A percentile compares a stretch with the other conserved stretches of the same genome.
These are phyloP conservation scores for Solanum hybrid DNA, from an alignment of 305 asterid genomes.

Conservation along the genomic window DNA sequence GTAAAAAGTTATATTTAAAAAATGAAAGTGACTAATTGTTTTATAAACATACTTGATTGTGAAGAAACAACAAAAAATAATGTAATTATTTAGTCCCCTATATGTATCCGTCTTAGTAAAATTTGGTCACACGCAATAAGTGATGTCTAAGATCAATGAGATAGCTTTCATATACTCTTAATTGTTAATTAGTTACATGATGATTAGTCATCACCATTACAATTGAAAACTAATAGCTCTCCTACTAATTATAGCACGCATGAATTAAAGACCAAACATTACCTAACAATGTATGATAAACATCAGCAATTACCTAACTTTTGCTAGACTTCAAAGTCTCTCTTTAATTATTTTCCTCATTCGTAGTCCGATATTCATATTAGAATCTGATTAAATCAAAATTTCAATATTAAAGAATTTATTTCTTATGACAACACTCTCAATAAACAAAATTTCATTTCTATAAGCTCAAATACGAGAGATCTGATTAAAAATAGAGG, in stretches of 20 bases:
- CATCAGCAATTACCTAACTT: not conserved
- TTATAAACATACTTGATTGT: not conserved
- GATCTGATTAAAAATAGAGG: not conserved
- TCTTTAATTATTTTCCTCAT: not conserved
- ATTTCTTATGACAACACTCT: not conserved
- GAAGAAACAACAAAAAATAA: not conserved
- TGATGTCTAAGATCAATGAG: not conserved
- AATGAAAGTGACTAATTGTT: not conserved
- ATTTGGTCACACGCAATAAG: not conserved
- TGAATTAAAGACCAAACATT: not conserved
- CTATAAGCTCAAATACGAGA: accelerated
- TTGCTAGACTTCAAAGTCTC: not conserved
- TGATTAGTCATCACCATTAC: conserved; percentile 1
- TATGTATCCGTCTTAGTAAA: not conserved
- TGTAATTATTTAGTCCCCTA: not conserved
- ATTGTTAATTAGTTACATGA: not conserved
- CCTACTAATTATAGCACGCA: not conserved
- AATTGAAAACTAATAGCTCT: not conserved
- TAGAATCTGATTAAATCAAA: not conserved
- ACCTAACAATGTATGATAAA: not conserved
- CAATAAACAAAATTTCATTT: not conserved
- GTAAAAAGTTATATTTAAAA: not conserved
- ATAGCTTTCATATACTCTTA: not conserved
- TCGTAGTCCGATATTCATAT: not conserved
- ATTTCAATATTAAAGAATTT: accelerated